phyloP scores from a whole-genome alignment of 768 basidiomycete species.

The Tylopilus rubrobrunneus region DNA sequence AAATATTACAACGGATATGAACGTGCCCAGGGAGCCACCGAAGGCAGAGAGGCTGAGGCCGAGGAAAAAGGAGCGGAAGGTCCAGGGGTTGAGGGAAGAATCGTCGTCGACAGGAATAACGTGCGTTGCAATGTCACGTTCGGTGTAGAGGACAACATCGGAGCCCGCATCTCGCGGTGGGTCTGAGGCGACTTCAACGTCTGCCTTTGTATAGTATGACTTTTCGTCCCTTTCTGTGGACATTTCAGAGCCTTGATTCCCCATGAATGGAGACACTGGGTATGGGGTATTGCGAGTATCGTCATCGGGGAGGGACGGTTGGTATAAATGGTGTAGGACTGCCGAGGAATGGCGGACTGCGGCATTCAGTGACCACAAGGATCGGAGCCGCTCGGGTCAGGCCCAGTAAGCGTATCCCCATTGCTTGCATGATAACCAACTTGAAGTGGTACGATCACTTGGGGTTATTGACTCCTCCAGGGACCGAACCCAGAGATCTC shows the following conservation, averaged over 20 bases:
- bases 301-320: not conserved
- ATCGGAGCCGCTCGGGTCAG: too few species aligned
- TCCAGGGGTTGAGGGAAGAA: slow-evolving; percentile 27
- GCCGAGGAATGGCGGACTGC: not conserved
- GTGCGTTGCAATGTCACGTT: slow-evolving; percentile 45
- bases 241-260: slow-evolving; percentile 5
- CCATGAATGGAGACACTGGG: slow-evolving; percentile 2
- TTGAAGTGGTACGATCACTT: not conserved
- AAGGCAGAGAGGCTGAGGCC: slow-evolving; percentile 51
- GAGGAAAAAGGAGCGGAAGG: slow-evolving; percentile 48
- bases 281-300: not conserved
- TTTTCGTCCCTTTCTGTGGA: slow-evolving; percentile 7
- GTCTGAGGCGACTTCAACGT: slow-evolving; percentile 27
- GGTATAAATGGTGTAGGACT: slow-evolving; percentile 5
- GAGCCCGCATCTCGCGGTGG: slow-evolving; percentile 6
- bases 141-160: slow-evolving; percentile 32
- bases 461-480: too few species aligned
- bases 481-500: not conserved
- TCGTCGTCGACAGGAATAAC: slow-evolving; percentile 40
- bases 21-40: slow-evolving; percentile 46
- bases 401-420: too few species aligned
- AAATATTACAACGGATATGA: not conserved
- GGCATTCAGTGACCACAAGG: not conserved
- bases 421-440: too few species aligned
- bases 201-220: slow-evolving; percentile 25